These are phyloP conservation scores for Entophlyctis helioformis DNA, from an alignment of 192 early-diverging fungal genomes.

Conservation along the genomic window DNA sequence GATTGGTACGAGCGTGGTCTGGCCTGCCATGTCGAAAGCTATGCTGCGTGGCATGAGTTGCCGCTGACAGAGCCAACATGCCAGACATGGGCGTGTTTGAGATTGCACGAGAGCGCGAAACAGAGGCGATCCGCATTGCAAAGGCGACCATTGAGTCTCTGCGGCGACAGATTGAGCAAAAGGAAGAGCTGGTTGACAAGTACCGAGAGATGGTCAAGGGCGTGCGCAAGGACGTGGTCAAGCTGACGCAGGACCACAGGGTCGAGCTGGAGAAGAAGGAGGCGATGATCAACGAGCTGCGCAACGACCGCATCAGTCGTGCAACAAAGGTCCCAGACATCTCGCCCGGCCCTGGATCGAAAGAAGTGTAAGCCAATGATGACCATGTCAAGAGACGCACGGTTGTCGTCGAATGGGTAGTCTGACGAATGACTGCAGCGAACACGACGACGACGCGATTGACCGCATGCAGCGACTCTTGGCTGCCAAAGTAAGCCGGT, in stretches of 20 bases:
- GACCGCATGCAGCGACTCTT: too few species aligned
- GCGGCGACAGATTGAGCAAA: conserved; percentile 23
- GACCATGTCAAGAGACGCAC: too few species aligned
- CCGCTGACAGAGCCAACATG: not conserved
- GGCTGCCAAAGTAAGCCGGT: conserved; percentile 3
- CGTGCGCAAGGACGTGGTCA: not conserved
- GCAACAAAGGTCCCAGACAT: too few species aligned
- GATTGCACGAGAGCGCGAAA: conserved; percentile 14
- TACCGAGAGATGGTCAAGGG: conserved; percentile 29
- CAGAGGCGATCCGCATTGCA: conserved; percentile 19
- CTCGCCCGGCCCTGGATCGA: too few species aligned
- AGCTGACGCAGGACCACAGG: not conserved
- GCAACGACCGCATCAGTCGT: too few species aligned
- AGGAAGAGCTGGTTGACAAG: conserved; percentile 27
- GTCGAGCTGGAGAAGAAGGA: conserved; percentile 7
- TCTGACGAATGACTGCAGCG: too few species aligned
- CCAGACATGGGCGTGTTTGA: not conserved
- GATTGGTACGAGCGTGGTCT: too few species aligned
- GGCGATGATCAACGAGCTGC: conserved; percentile 8
- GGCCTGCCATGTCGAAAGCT: too few species aligned
- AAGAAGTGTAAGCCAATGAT: too few species aligned
- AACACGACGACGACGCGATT: too few species aligned
- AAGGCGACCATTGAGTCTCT: conserved; percentile 29
- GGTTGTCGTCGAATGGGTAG: too few species aligned
- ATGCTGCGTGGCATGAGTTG: not conserved